Conservation (phyloP, 2,329 filamentous ascomycete species). For the Fusarium dimerum region DNA sequence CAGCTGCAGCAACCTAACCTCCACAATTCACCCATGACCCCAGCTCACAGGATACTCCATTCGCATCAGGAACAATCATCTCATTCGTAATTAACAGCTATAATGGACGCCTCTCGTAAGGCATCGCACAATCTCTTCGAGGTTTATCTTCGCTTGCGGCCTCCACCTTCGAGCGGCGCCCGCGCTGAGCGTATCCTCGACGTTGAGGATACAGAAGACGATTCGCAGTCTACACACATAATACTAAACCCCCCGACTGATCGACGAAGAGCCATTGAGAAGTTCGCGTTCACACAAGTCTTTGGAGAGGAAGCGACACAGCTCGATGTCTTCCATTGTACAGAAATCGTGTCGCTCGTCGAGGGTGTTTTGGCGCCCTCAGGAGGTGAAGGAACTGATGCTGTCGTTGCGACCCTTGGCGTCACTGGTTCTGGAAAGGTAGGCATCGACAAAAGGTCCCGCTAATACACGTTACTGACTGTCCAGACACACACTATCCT, state of each 20-base stretch:
- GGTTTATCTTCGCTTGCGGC: slow-evolving; percentile 83
- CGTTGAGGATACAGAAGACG: slow-evolving; percentile 62
- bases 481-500: slow-evolving; percentile 90
- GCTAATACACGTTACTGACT: neutral
- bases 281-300: slow-evolving; percentile 90
- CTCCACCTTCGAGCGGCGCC: slow-evolving; percentile 56
- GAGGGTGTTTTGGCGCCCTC: slow-evolving; percentile 76
- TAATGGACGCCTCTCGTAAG: slow-evolving; percentile 43
- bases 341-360: slow-evolving; percentile 72
- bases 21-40: slow-evolving; percentile 24
- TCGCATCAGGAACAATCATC: too few relatives aligned
- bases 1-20: slow-evolving; percentile 7
- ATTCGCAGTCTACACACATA: slow-evolving; percentile 63
- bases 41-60: slow-evolving; percentile 17
- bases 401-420: slow-evolving; percentile 85
- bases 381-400: slow-evolving; percentile 81
- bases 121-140: slow-evolving; percentile 70
- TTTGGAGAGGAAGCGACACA: slow-evolving; percentile 87
- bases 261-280: slow-evolving; percentile 84
- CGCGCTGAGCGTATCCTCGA: slow-evolving; percentile 70
- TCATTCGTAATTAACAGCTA: neutral
- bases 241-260: slow-evolving; percentile 81
- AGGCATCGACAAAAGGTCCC: slow-evolving; percentile 8
- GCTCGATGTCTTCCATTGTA: slow-evolving; percentile 81
- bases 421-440: slow-evolving; percentile 98